Conservation (phyloP, 1,284 basidiomycete species). For the Sanguinoderma infundibulare region DNA sequence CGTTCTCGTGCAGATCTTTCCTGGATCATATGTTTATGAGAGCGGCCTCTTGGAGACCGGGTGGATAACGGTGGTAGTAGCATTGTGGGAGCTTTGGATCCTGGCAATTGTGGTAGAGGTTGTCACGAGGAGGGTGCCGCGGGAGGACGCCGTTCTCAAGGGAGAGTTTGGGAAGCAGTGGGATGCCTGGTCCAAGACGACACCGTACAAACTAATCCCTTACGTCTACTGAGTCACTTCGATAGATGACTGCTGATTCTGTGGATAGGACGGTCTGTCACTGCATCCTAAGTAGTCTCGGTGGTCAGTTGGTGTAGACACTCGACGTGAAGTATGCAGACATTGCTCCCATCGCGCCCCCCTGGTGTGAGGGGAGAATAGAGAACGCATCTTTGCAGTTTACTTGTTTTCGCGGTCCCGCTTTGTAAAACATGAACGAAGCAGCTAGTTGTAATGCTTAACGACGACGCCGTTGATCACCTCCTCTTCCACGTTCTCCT, state of each 20-base stretch:
- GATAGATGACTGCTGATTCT: too few species aligned
- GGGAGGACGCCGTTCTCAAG: slow-evolving; percentile 9
- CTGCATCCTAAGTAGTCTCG: too few species aligned
- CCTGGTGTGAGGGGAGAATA: too few species aligned
- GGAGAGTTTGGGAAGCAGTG: slow-evolving; percentile 9
- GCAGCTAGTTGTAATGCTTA: slow-evolving; percentile 48
- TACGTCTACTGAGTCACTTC: background rate
- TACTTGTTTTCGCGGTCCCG: too few species aligned
- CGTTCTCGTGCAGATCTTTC: slow-evolving; percentile 1
- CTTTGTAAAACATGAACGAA: too few species aligned
- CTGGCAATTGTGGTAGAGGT: background rate
- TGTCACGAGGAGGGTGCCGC: background rate
- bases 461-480: slow-evolving; percentile 47
- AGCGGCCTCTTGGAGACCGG: slow-evolving; percentile 5
- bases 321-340: too few species aligned
- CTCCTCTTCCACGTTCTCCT: slow-evolving; percentile 47
- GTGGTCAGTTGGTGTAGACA: too few species aligned
- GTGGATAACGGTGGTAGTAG: background rate
- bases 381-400: too few species aligned
- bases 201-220: background rate
- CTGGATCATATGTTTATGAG: slow-evolving; percentile 8
- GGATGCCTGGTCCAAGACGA: slow-evolving; percentile 1
- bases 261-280: too few species aligned
- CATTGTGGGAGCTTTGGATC: background rate
- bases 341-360: too few species aligned